Evolutionary conservation across 106 monocot genomes (phyloP), one percentile per base, ranked within the genome.

Genomic region (Hemerocallis citrina): DNA sequence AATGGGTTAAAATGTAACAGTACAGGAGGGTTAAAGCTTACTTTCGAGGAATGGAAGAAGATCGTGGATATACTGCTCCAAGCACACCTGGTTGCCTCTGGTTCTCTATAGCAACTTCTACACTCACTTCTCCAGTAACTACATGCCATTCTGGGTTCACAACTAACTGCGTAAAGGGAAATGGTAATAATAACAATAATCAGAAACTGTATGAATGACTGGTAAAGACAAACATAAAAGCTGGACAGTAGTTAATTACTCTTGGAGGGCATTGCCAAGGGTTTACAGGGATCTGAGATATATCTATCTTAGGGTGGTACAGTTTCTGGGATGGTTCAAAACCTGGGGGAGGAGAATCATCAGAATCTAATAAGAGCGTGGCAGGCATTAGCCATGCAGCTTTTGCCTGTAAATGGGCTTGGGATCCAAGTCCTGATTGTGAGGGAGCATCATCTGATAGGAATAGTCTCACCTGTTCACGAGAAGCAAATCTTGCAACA

Each of bases 1-100:
- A n/a, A n/a, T n/a, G n/a, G n/a, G n/a, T n/a, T n/a, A n/a, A n/a
- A n/a, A n/a, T n/a, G n/a, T n/a, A n/a, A n/a, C n/a, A n/a, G n/a
- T n/a, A n/a, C 55, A 23, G 41, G 5, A 32, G 2, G 5, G 29
- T 11, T 35, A 13, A 14, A 38, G 31, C 77, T 84, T 63, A 98
- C 98, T 85, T 81, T 54, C 65, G 77, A 75, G 92, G 98, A 64
- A 92, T 88, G 27, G 70, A 74, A 12, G 79, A 73, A 40, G 33
- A 34, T 1, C 84, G 87, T 7, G 98, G 88, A 78, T 92, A 98
- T 34, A 91, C 72, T 64, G 91, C 91, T 79, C 92, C 98, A 16
- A 98, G 68, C 3, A 73, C 69, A 59, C 79, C 68, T 34, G 69
- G 13, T 35, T 75, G 81, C 65, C 91, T 81, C 28, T 70, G 69